These are phyloP conservation scores for Neurospora sp. DNA, from an alignment of 495 filamentous ascomycete species.

Conservation along the genomic window DNA sequence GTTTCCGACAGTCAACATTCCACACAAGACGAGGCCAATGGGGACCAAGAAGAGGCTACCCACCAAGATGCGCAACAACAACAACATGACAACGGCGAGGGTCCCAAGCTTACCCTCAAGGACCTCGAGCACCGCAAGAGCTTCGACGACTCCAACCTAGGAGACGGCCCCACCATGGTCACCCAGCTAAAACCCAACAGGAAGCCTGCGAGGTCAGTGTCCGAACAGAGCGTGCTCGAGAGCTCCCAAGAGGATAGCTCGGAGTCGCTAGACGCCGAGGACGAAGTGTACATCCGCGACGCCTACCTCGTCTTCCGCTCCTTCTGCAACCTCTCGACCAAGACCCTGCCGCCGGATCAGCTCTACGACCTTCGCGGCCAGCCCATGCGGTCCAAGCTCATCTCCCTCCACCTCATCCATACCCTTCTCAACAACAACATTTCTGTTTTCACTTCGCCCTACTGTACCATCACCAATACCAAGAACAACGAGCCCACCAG, in stretches of 20 bases:
- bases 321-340: slow-evolving; percentile 95
- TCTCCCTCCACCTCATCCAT: slow-evolving; percentile 90
- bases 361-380: slow-evolving; percentile 86
- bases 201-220: slow-evolving; percentile 48
- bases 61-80: slow-evolving; percentile 36
- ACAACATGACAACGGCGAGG: slow-evolving; percentile 26
- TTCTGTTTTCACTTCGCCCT: slow-evolving; percentile 74
- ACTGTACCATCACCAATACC: slow-evolving; percentile 80
- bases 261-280: slow-evolving; percentile 72
- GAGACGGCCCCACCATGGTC: slow-evolving; percentile 88
- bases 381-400: slow-evolving; percentile 92
- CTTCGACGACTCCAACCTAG: slow-evolving; percentile 84
- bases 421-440: slow-evolving; percentile 89
- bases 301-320: slow-evolving; percentile 95
- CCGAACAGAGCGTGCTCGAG: slow-evolving; percentile 40
- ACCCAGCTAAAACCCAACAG: slow-evolving; percentile 59
- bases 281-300: slow-evolving; percentile 93
- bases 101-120: slow-evolving; percentile 82
- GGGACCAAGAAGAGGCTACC: slow-evolving; percentile 31
- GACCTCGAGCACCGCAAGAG: slow-evolving; percentile 90
- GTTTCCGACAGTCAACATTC: slow-evolving; percentile 29
- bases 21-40: slow-evolving; percentile 21
- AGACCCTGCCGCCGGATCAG: slow-evolving; percentile 77
- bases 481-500: slow-evolving; percentile 74
- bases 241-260: slow-evolving; percentile 38